Evolutionary conservation across 2,329 filamentous ascomycete genomes (phyloP).

Genomic region (Sphaceloma murrayae): DNA sequence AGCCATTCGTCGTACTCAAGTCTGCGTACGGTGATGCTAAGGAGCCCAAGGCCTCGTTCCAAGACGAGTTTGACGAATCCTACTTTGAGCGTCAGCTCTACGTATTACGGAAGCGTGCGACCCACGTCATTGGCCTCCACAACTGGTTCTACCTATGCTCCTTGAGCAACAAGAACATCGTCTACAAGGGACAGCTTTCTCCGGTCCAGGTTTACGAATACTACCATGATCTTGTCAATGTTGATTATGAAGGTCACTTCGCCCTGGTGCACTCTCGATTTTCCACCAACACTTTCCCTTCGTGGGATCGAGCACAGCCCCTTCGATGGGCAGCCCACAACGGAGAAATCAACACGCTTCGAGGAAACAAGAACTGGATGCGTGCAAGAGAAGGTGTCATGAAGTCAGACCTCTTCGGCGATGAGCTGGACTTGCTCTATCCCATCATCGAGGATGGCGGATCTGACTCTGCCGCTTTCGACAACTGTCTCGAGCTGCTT

Average conservation of each 20-base stretch:
- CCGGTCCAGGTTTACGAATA: slow-evolving; percentile 96
- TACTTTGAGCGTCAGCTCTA: slow-evolving; percentile 90
- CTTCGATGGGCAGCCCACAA: slow-evolving; percentile 96
- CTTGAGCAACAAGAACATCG: slow-evolving; percentile 94
- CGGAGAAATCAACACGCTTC: slow-evolving; percentile 94
- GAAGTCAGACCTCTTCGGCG: slow-evolving; percentile 84
- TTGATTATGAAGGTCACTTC: slow-evolving; percentile 95
- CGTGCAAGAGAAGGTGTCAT: slow-evolving; percentile 89
- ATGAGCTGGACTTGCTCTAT: slow-evolving; percentile 82
- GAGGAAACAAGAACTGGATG: slow-evolving; percentile 99
- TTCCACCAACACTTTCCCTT: slow-evolving; percentile 96
- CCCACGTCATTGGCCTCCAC: slow-evolving; percentile 86
- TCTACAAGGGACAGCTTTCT: slow-evolving; percentile 94
- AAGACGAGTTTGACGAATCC: slow-evolving; percentile 70
- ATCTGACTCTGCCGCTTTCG: slow-evolving; percentile 92
- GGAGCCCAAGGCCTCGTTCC: slow-evolving; percentile 68
- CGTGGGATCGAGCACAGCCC: slow-evolving; percentile 95
- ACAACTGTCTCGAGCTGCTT: slow-evolving; percentile 88
- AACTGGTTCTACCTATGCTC: slow-evolving; percentile 99
- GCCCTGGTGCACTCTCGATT: slow-evolving; percentile 94
- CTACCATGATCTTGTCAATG: slow-evolving; percentile 92
- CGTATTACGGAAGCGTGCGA: slow-evolving; percentile 86
- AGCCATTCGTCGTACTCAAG: slow-evolving; percentile 85
- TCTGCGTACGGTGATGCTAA: slow-evolving; percentile 75
- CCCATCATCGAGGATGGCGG: slow-evolving; percentile 94